Percentiles rank a stretch among this genome's conserved stretches.
These are phyloP conservation scores for Hypoxylon crocopeplum DNA, from an alignment of 495 filamentous ascomycete species.

Conservation along the genomic window DNA sequence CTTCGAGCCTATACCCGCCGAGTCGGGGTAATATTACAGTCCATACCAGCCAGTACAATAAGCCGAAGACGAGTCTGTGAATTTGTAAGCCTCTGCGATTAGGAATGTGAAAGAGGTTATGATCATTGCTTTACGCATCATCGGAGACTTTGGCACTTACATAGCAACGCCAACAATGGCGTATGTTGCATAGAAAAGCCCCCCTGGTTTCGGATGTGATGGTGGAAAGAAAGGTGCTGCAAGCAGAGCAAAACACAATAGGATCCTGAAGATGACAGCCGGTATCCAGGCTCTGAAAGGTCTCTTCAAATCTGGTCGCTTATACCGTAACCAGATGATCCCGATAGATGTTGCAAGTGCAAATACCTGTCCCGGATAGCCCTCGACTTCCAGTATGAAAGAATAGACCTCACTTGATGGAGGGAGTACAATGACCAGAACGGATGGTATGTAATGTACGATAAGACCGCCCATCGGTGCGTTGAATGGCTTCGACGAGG, in stretches of 20 bases:
- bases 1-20: constrained; percentile 65
- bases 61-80: constrained; percentile 62
- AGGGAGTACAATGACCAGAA: constrained; percentile 69
- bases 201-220: constrained; percentile 58
- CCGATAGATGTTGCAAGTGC: constrained; percentile 66
- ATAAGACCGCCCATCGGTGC: constrained; percentile 71
- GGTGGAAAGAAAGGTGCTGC: constrained; percentile 63
- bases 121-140: too few relatives aligned
- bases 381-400: constrained; percentile 77
- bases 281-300: constrained; percentile 74
- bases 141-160: constrained; percentile 55
- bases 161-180: constrained; percentile 72
- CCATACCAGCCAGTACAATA: constrained; percentile 77
- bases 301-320: constrained; percentile 65
- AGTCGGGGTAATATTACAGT: constrained; percentile 66
- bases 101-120: constrained; percentile 35
- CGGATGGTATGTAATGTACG: constrained; percentile 70
- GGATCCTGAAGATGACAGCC: constrained; percentile 55
- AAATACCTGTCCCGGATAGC: constrained; percentile 70
- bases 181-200: constrained; percentile 75
- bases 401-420: constrained; percentile 72
- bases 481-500: constrained; percentile 71
- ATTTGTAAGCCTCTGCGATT: constrained; percentile 53
- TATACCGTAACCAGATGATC: constrained; percentile 65
- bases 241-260: constrained; percentile 55